phyloP scores from a whole-genome alignment of 179 eudicot genomes.

The Beta lomatogona region DNA sequence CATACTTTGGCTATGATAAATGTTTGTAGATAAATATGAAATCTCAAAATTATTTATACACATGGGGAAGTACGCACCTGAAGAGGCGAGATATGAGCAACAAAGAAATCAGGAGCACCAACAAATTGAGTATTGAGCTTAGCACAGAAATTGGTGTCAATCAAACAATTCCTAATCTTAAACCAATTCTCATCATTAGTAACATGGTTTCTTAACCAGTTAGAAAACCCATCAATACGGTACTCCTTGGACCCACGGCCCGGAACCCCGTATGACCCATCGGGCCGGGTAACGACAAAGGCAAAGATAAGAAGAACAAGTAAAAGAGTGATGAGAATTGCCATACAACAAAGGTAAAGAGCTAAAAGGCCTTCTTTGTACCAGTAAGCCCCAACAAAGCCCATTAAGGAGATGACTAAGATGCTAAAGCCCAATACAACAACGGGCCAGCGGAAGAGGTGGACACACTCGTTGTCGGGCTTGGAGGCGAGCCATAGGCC shows the following conservation, averaged over 20 bases:
- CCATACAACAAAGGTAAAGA: conserved; percentile 76
- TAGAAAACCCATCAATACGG: conserved; percentile 65
- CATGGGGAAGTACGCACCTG: conserved; percentile 46
- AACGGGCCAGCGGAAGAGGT: conserved; percentile 80
- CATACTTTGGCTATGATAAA: too few relatives aligned
- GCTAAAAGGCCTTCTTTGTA: conserved; percentile 74
- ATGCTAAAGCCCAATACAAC: conserved; percentile 61
- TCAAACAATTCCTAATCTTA: conserved; percentile 72
- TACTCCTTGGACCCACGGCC: conserved; percentile 65
- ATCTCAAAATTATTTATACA: neutral
- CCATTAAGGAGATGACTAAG: conserved; percentile 62
- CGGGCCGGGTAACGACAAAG: conserved; percentile 72
- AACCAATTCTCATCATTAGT: conserved; percentile 58
- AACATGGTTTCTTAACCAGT: conserved; percentile 70
- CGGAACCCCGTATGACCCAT: conserved; percentile 55
- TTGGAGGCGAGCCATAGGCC: conserved; percentile 92
- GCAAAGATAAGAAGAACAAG: conserved; percentile 77
- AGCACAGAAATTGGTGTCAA: conserved; percentile 52
- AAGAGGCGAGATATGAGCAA: conserved; percentile 80
- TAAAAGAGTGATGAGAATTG: conserved; percentile 57
- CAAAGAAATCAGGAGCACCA: conserved; percentile 55
- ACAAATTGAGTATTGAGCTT: conserved; percentile 52
- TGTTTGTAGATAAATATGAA: too few relatives aligned
- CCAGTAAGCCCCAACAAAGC: conserved; percentile 86
- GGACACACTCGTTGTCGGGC: conserved; percentile 89